A percentile compares a stretch with the other conserved stretches of the same genome.
Conservation (phyloP, 768 basidiomycete genomes). For the Panaeolus papilionaceus region DNA sequence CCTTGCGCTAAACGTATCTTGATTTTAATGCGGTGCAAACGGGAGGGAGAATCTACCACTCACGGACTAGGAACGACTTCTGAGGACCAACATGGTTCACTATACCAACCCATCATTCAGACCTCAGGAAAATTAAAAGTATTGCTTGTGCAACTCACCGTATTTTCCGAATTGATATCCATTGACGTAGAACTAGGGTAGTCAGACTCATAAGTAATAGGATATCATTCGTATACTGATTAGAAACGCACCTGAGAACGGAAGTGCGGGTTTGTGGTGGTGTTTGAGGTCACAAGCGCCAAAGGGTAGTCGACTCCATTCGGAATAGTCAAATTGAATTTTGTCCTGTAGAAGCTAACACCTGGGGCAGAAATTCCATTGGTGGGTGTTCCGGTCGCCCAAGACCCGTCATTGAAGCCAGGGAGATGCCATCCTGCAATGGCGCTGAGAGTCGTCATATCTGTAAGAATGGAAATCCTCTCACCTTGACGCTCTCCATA, state of each 20-base stretch:
- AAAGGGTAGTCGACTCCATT: constrained; percentile 55
- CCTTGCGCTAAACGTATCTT: constrained; percentile 45
- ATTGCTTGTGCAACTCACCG: constrained; percentile 30
- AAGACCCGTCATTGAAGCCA: constrained; percentile 52
- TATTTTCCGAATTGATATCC: constrained; percentile 54
- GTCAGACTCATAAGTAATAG: background rate
- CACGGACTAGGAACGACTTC: constrained; percentile 47
- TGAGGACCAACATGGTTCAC: constrained; percentile 53
- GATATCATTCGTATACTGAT: background rate
- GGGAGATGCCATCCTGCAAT: constrained; percentile 62
- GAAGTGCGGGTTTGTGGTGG: constrained; percentile 49
- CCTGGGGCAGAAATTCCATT: constrained; percentile 48
- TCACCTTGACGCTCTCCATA: constrained; percentile 59
- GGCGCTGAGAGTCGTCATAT: constrained; percentile 13
- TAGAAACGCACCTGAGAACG: constrained; percentile 41
- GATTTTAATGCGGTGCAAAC: constrained; percentile 45
- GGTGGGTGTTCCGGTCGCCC: constrained; percentile 50
- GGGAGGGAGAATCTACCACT: constrained; percentile 28
- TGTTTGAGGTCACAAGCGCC: constrained; percentile 49
- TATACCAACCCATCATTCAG: constrained; percentile 20
- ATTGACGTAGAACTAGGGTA: constrained; percentile 45
- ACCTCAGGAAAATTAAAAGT: background rate
- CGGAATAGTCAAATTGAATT: constrained; percentile 51
- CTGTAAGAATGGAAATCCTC: background rate
- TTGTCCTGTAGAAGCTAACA: constrained; percentile 53